phyloP scores from a whole-genome alignment of 371 early-diverging fungal genomes.

The Paramicrosporidium saccamoebae region DNA sequence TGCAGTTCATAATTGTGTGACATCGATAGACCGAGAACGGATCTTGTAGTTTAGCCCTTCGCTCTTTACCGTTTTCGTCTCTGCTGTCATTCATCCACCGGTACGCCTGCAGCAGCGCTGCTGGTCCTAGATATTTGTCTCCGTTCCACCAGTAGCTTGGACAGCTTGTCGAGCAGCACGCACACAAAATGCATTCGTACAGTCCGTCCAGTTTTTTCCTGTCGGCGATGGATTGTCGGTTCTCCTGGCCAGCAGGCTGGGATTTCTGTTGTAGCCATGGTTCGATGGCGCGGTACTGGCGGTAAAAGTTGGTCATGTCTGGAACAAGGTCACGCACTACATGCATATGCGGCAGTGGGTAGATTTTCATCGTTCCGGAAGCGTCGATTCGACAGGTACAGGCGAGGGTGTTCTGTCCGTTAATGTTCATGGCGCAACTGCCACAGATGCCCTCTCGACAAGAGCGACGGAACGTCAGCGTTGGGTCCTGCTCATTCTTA shows the following conservation, averaged over 20 bases:
- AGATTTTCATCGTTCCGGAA: slow-evolving; percentile 38
- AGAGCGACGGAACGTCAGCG: slow-evolving; percentile 54
- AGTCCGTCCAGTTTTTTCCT: slow-evolving; percentile 84
- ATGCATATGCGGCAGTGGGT: slow-evolving; percentile 84
- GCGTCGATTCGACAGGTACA: slow-evolving; percentile 56
- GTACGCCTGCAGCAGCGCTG: slow-evolving; percentile 81
- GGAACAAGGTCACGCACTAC: slow-evolving; percentile 54
- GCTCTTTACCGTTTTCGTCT: slow-evolving; percentile 60
- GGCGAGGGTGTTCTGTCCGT: slow-evolving; percentile 70
- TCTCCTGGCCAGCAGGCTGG: slow-evolving; percentile 24
- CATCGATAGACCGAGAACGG: slow-evolving; percentile 83
- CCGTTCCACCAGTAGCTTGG: slow-evolving; percentile 91
- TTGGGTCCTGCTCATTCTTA: slow-evolving; percentile 74
- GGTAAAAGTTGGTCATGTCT: slow-evolving; percentile 78
- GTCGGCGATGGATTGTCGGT: slow-evolving; percentile 60
- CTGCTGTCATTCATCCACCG: slow-evolving; percentile 91
- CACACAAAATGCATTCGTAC: slow-evolving; percentile 89
- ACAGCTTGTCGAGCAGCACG: slow-evolving; percentile 85
- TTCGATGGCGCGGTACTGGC: slow-evolving; percentile 80
- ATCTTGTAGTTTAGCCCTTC: slow-evolving; percentile 62
- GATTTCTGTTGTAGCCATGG: slow-evolving; percentile 64
- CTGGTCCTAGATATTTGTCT: slow-evolving; percentile 75
- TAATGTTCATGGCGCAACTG: slow-evolving; percentile 87
- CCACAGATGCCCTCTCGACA: slow-evolving; percentile 63
- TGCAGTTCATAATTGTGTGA: slow-evolving; percentile 96